Base-by-base conservation (phyloP, 2,329 filamentous ascomycete species). In the Colletotrichum sojae region DNA sequence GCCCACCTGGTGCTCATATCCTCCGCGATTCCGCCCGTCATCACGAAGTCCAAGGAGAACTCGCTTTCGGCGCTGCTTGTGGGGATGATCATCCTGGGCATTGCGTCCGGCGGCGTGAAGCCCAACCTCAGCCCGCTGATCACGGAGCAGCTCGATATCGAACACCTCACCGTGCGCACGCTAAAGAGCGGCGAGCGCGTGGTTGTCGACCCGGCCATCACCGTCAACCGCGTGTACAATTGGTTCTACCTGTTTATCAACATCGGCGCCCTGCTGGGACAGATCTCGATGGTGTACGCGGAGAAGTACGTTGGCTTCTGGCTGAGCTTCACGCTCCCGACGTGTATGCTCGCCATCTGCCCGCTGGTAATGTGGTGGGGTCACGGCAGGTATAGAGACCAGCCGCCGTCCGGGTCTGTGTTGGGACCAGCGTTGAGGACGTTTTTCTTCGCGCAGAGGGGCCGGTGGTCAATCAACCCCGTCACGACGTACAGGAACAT, bases 241-340 rank as follows among this genome's bases (percentile, higher is more conserved):
- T 91, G 89, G 78, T 93, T 92, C 78, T 94, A 93, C 79, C 83
- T 92, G 64, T 86, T 90, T 78, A 92, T 93, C 81, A 94, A 94
- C 75, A 79, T 92, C 25, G 92, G 92, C 49, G 89, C 90, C 6
- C 83, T 92, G 52, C 72, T 85, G 45, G 90, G 87, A 12, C 89
- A 90, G 78, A 83, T 92, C 66, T 83, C 82, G 75, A 92, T 92
- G 89, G 89, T 89, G 3, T 94, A 93, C 75, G 89, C 89, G 0
- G 92, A 94, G 79, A 89, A 92, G 73, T 91, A 93, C 67, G 85
- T 94, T 48, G 92, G 92, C 9, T 94, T 93, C 81, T 94, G 89
- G 87, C 85, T 93, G 18, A 86, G 91, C 0, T 94, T 84, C 78
- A 80, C 90, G 4, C 83, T 94, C 1, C 92, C 92, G 2, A 93